These are phyloP conservation scores for Emericellopsis cladophorae DNA, from an alignment of 2,329 filamentous ascomycete genomes.

Conservation along the genomic window DNA sequence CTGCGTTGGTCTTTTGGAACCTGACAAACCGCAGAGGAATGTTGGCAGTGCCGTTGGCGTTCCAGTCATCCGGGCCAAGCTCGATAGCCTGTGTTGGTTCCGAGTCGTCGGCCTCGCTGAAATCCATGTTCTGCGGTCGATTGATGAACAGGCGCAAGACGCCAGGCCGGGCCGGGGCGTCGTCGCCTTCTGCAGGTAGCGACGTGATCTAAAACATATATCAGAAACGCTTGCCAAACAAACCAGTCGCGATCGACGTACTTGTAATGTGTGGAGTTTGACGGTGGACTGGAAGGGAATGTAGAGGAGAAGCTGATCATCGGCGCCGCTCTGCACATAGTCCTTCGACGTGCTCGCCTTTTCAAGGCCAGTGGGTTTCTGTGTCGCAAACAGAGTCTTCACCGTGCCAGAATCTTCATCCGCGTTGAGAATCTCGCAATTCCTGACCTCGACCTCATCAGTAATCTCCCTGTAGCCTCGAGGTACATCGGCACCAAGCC, in stretches of 20 bases:
- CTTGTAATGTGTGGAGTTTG: constrained; percentile 76
- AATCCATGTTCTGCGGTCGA: constrained; percentile 78
- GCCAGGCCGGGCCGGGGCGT: constrained; percentile 67
- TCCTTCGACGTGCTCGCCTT: constrained; percentile 51
- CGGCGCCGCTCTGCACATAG: constrained; percentile 92
- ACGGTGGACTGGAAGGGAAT: constrained; percentile 77
- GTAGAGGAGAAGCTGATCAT: constrained; percentile 91
- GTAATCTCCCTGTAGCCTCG: constrained; percentile 78
- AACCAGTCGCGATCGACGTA: constrained; percentile 12
- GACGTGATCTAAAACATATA: constrained; percentile 61
- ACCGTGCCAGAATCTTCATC: constrained; percentile 66
- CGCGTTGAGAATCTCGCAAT: constrained; percentile 78
- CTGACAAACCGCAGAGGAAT: constrained; percentile 80
- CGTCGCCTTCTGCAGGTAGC: constrained; percentile 55
- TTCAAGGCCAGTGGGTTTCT: constrained; percentile 51
- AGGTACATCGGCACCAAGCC: constrained; percentile 65
- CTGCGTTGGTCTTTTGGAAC: constrained; percentile 83
- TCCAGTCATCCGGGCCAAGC: constrained; percentile 69
- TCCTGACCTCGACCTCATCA: constrained; percentile 64
- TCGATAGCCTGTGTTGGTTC: constrained; percentile 69
- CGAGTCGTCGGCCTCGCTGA: constrained; percentile 86
- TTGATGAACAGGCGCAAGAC: constrained; percentile 82
- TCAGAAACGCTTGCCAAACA: background rate
- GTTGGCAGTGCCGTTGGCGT: constrained; percentile 60
- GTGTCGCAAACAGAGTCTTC: constrained; percentile 57